Evolutionary conservation across 2,329 filamentous ascomycete species (phyloP).

Genomic region (Colletotrichum truncatum): DNA sequence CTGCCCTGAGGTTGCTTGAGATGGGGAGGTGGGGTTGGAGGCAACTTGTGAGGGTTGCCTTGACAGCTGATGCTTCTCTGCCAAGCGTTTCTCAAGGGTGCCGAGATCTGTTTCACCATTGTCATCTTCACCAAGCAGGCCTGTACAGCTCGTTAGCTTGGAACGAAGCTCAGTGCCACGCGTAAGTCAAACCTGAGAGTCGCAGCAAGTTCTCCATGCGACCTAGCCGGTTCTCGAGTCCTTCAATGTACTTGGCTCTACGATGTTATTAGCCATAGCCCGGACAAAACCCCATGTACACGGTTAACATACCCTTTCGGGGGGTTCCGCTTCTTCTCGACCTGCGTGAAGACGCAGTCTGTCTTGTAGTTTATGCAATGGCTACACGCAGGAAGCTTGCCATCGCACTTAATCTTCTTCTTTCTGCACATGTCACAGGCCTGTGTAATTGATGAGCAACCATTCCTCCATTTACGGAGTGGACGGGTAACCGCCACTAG

Average conservation of each 20-base stretch:
- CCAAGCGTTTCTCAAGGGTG: conserved; percentile 81
- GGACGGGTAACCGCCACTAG: neutral
- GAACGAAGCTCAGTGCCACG: neutral
- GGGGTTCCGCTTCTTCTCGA: conserved; percentile 97
- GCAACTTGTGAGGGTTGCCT: conserved; percentile 57
- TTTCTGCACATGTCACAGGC: conserved; percentile 97
- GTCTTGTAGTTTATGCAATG: conserved; percentile 99
- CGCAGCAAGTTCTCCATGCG: conserved; percentile 93
- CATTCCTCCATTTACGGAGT: neutral
- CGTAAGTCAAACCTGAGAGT: conserved; percentile 70
- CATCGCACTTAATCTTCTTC: conserved; percentile 98
- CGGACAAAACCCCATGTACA: neutral
- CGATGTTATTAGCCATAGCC: neutral
- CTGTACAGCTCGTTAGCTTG: conserved; percentile 46
- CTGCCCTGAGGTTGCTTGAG: conserved; percentile 53
- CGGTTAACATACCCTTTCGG: conserved; percentile 83
- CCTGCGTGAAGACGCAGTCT: conserved; percentile 95
- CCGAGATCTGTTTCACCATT: conserved; percentile 87
- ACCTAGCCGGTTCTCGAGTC: conserved; percentile 91
- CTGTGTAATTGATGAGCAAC: conserved; percentile 49
- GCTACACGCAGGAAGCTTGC: conserved; percentile 92
- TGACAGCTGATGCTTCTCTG: conserved; percentile 64
- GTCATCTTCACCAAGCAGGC: conserved; percentile 86
- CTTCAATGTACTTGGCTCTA: conserved; percentile 97
- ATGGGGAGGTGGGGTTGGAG: conserved; percentile 62